These are phyloP conservation scores for Silybum marianum DNA, from an alignment of 129 eudicot genomes.

Conservation along the genomic window DNA sequence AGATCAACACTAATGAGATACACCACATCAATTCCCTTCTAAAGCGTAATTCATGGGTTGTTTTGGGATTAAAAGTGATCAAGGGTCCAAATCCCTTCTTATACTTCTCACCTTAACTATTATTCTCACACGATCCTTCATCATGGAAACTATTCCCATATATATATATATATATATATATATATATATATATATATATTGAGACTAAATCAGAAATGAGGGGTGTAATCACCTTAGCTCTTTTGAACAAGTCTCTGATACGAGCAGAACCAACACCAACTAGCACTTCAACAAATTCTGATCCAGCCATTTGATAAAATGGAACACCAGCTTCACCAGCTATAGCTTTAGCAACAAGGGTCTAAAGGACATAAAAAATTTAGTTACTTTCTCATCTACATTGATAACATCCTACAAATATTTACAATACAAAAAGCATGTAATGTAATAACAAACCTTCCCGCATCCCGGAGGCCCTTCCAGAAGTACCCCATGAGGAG, in stretches of 20 bases:
- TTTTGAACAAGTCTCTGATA: conserved; percentile 84
- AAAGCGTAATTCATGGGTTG: too few species aligned
- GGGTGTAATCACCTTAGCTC: conserved; percentile 70
- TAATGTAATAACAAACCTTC: conserved; percentile 49
- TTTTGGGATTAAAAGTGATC: too few species aligned
- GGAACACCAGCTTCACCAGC: conserved; percentile 99
- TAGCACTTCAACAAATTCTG: conserved; percentile 93
- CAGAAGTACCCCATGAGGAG: conserved; percentile 94
- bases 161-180: neutral
- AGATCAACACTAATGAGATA: too few species aligned
- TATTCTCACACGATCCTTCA: too few species aligned
- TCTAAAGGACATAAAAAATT: conserved; percentile 37
- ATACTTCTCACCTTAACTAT: too few species aligned
- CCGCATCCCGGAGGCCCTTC: conserved; percentile 99
- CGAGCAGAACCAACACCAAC: conserved; percentile 99
- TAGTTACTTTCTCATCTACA: neutral
- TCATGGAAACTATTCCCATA: neutral
- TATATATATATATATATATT: too few species aligned
- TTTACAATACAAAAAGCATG: conserved; percentile 17
- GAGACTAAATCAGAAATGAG: neutral
- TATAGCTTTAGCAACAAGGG: conserved; percentile 93
- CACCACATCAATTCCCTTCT: too few species aligned
- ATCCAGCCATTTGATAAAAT: conserved; percentile 97
- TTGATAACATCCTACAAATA: neutral
- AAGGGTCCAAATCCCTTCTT: too few species aligned